Percentiles rank a stretch among this genome's conserved stretches.
Evolutionary conservation across 1,284 basidiomycete genomes (phyloP).

Genomic region (Apiotrichum veenhuisii): DNA sequence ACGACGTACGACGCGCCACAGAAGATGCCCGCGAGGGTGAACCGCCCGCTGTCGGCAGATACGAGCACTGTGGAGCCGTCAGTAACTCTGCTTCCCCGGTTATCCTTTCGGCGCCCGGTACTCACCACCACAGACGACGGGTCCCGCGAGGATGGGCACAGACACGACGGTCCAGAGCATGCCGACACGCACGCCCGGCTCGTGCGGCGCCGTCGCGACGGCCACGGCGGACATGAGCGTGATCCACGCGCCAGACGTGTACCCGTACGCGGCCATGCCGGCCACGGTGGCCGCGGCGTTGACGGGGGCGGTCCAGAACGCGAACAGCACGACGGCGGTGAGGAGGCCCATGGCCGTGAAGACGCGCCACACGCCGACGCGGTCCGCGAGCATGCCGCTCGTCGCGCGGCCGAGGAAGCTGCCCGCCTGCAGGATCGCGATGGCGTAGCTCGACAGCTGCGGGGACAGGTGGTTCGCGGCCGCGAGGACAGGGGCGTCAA

Average conservation of each 20-base stretch:
- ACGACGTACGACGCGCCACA: constrained; percentile 29
- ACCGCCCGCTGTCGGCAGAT: constrained; percentile 15
- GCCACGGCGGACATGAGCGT: constrained; percentile 39
- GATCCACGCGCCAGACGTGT: constrained; percentile 39
- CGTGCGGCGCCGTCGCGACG: constrained; percentile 33
- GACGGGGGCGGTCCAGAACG: constrained; percentile 25
- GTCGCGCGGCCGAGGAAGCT: constrained; percentile 23
- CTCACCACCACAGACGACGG: constrained; percentile 39
- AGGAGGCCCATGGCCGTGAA: constrained; percentile 17
- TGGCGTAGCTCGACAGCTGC: constrained; percentile 15
- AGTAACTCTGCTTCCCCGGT: too few relatives aligned
- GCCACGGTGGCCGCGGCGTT: constrained; percentile 22
- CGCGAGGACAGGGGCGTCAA: constrained; percentile 18
- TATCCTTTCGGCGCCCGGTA: background rate
- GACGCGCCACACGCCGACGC: constrained; percentile 22
- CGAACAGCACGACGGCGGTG: constrained; percentile 17
- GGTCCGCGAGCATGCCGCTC: constrained; percentile 23
- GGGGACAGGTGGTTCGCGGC: constrained; percentile 8
- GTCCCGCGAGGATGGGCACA: constrained; percentile 36
- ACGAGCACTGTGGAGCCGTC: constrained; percentile 26
- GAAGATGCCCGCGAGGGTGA: constrained; percentile 36
- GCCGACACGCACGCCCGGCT: constrained; percentile 43
- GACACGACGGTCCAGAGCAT: constrained; percentile 40
- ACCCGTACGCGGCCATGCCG: constrained; percentile 39
- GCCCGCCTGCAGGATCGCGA: constrained; percentile 26